Evolutionary conservation across 2,329 filamentous ascomycete species (phyloP), one percentile per base, ranked within the genome.

Genomic region (Aspergillus awamori): DNA sequence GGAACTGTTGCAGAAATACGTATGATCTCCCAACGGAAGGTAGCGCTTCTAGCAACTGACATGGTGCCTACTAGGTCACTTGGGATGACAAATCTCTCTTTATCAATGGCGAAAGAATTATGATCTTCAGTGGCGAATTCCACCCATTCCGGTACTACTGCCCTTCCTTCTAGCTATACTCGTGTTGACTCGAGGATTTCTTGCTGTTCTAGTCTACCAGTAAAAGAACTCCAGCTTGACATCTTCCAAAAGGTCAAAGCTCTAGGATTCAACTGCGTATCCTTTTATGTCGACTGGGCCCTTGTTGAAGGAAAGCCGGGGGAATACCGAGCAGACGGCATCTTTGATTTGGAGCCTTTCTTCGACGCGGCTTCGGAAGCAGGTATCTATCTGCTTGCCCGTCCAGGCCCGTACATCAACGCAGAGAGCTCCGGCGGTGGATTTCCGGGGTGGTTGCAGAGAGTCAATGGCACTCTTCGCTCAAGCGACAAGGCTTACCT

Each of bases 231-330:
- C 4, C 88, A 88, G 80, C 80, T 90, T 8, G 91, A 94, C 66
- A 72, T 94, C 2, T 89, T 96, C 67, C 88, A 95, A 69, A 96
- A 96, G 76, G 86, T 94, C 74, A 93, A 90, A 74, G 88, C 90
- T 0, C 77, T 93, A 1, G 92, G 92, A 0, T 93, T 92, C 77
- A 94, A 90, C 68, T 84, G 86, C 48, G 89, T 93, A 1, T 92
- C 89, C 0, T 92, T 93, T 74, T 94, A 94, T 69, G 82, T 88
- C 6, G 84, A 93, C 68, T 96, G 91, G 92, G 89, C 89, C 3
- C 78, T 94, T 2, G 74, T 92, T 0, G 91, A 95, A 72, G 90
- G 89, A 2, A 88, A 89, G 61, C 87, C 82, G 0, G 91, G 90
- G 1, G 80, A 86, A 3, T 93, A 92, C 69, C 81, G 80, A 8